Evolutionary conservation across 805 yeast genomes (phyloP), one percentile per base, ranked within the genome.

Genomic region (Metschnikowia colocasiae): DNA sequence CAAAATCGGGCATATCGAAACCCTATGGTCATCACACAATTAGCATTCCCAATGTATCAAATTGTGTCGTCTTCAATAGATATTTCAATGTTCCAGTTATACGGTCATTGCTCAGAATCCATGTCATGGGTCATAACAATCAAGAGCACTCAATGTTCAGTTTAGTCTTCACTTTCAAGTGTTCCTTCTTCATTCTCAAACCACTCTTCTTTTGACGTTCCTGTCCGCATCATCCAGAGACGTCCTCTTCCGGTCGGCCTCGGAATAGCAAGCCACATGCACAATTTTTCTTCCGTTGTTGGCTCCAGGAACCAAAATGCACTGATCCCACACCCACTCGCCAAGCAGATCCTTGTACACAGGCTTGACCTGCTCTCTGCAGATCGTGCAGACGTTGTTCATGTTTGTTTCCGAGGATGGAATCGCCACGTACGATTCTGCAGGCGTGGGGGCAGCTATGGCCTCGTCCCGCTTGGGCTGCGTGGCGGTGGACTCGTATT

Each of bases 381-480:
- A 73, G 19, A 73, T 67, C 34, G 64, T 54, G 56, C 77, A 73
- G 46, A 63, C 61, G 46, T 72, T 73, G 50, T 65, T 68, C 74
- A 71, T 51, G 55, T 80, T 82, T 8, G 69, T 70, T 25, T 81
- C 78, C 38, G 79, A 81, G 16, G 80, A 73, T 0, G 95, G 95
- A 12, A 86, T 85, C 6, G 76, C 69, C 13, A 87, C 87, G 57
- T 77, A 82, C 3, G 43, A 29, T 7, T 47, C 51, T 10, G 36
- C 40, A 6, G 40, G 34, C 6, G 34, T 18, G 9, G 18, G 23
- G 3, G 37, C 16, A 7, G 39, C 18, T 15, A n/a, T 15, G 15
- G 16, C 23, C 3, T 26, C 33, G 15, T 49, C 56, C n/a, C 43
- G 48, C 19, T 45, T 43, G 6, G 44, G 41, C 35, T 22, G 42